A percentile compares a stretch with the other conserved stretches of the same genome.
Conservation (phyloP, 805 yeast genomes). For the Komagataella populi region DNA sequence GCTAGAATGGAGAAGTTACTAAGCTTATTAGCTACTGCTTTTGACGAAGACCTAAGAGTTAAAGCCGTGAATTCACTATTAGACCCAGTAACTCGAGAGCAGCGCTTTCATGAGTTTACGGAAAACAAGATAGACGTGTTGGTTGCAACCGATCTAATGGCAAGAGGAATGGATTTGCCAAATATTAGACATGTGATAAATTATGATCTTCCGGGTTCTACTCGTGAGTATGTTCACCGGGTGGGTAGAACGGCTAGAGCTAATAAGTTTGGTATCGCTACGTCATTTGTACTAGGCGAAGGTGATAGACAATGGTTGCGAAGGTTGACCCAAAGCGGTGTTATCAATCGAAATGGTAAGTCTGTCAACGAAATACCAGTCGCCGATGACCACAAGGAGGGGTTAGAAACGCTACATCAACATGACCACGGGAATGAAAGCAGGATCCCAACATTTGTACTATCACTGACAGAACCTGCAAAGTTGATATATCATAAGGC, state of each 20-base stretch:
- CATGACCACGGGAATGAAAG: conserved; percentile 1
- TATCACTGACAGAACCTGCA: conserved; percentile 21
- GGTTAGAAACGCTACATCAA: background rate
- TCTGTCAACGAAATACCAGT: conserved; percentile 19
- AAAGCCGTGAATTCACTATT: conserved; percentile 47
- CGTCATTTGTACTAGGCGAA: conserved; percentile 58
- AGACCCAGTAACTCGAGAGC: conserved; percentile 36
- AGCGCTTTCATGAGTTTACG: conserved; percentile 47
- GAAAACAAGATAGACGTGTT: conserved; percentile 35
- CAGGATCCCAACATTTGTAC: conserved; percentile 4
- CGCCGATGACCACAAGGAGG: conserved; percentile 6
- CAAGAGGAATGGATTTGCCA: conserved; percentile 86
- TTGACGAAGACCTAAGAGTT: conserved; percentile 10
- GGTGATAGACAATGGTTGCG: conserved; percentile 64
- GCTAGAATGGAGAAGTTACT: conserved; percentile 63
- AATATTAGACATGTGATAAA: conserved; percentile 67
- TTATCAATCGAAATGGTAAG: conserved; percentile 35
- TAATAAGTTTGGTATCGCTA: conserved; percentile 60
- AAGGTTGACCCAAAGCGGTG: conserved; percentile 29
- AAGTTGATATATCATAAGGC: conserved; percentile 28
- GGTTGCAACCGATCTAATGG: conserved; percentile 81
- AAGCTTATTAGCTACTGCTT: conserved; percentile 21
- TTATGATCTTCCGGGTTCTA: conserved; percentile 80
- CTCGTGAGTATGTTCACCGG: conserved; percentile 89
- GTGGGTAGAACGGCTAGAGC: conserved; percentile 98